Base-by-base conservation (phyloP, 2,329 filamentous ascomycete species). In the Xylaria sp. region DNA sequence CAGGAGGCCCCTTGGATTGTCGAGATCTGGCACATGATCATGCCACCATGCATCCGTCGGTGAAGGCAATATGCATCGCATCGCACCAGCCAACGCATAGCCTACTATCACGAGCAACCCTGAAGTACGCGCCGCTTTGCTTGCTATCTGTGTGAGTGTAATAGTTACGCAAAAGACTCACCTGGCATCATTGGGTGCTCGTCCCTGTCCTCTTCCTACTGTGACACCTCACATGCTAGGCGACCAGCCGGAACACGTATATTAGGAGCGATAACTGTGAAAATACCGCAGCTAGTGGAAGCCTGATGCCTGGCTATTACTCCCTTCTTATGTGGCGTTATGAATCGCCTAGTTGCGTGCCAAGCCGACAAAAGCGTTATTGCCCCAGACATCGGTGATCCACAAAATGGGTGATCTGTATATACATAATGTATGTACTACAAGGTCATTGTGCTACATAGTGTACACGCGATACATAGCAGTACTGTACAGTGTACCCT, bases 321-420 rank as follows among this genome's bases (percentile, higher is more conserved):
- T 58, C 50, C 45, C 45, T 60, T 60, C 30, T 45, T 58, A 34
- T 43, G 41, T 36, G 43, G 57, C 46, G 50, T 43, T 63, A 43
- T 48, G 15, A 63, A 60, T 63, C 53, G 48, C 30, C 28, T 45
- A 53, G 46, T 67, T 15, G 57, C 50, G 52, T 55, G 60, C 60
- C 59, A 63, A 68, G 62, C 63, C 61, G 63, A 57, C 57, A 25
- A 66, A 32, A 56, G 46, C 50, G 36, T 52, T 53, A 64, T 59
- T 64, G 68, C 65, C 69, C 69, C 69, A 76, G 73, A 76, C 58
- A 72, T 74, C 72, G 65, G 65, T 72, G 75, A 70, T 75, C 74
- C 72, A 75, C 72, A 73, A 73, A 65, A 73, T 74, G 71, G 74
- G 68, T 75, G 75, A 78, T 77, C 72, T 77, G 76, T n/a, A n/a